These are phyloP conservation scores for Populus pruinosa DNA, from an alignment of 345 rosid genomes.

Conservation along the genomic window DNA sequence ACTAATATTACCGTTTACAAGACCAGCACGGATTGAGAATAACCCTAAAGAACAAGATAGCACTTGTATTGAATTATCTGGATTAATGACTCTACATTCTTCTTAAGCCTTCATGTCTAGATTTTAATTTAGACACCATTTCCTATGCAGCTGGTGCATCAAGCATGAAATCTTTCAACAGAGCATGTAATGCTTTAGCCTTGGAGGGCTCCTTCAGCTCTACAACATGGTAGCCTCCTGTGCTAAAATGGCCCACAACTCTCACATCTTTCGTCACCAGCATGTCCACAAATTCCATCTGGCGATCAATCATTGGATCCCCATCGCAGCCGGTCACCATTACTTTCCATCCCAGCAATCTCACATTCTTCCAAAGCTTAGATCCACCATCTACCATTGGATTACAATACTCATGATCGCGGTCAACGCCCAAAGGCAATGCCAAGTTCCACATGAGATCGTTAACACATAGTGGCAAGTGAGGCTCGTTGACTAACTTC, in stretches of 20 bases:
- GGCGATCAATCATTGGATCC: constrained; percentile 53
- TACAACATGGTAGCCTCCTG: constrained; percentile 36
- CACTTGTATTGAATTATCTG: too few species aligned
- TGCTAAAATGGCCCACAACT: constrained; percentile 27
- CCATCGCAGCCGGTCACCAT: constrained; percentile 40
- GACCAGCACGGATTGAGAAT: too few species aligned
- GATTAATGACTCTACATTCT: too few species aligned
- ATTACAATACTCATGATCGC: constrained; percentile 61
- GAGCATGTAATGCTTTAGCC: constrained; percentile 15
- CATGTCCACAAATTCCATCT: constrained; percentile 30
- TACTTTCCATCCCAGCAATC: constrained; percentile 39
- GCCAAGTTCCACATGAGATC: constrained; percentile 58
- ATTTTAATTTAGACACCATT: too few species aligned
- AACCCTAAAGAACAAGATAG: too few species aligned
- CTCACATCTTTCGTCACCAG: constrained; percentile 38
- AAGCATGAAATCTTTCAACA: constrained; percentile 24
- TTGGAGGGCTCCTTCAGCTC: constrained; percentile 29
- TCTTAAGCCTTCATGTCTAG: too few species aligned
- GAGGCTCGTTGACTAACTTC: constrained; percentile 22
- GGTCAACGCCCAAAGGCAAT: constrained; percentile 46
- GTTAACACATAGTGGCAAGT: constrained; percentile 23
- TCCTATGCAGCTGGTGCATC: too few species aligned
- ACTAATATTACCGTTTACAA: too few species aligned
- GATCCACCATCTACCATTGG: constrained; percentile 40
- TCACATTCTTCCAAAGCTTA: constrained; percentile 13